phyloP scores from a whole-genome alignment of 2,329 filamentous ascomycete genomes.

The Neobulgaria alba region DNA sequence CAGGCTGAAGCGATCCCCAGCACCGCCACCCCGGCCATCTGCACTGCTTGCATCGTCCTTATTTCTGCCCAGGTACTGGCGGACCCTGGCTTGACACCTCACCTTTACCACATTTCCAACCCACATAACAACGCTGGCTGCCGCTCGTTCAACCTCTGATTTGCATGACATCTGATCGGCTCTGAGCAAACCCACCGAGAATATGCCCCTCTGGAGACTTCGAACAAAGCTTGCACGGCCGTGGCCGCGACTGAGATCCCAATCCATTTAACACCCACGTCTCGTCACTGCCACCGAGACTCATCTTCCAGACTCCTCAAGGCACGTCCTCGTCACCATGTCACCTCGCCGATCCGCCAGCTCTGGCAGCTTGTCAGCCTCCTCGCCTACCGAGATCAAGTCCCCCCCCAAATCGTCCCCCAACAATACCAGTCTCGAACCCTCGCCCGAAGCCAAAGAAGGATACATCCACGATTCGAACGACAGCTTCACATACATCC shows the following conservation, averaged over 20 bases:
- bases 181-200: conserved; percentile 15
- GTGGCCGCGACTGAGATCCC: conserved; percentile 14
- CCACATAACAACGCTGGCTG: background rate
- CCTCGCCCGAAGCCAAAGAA: conserved; percentile 5
- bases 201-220: conserved; percentile 21
- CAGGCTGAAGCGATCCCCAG: background rate
- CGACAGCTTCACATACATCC: conserved; percentile 20
- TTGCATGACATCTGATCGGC: conserved; percentile 11
- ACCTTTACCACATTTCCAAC: background rate
- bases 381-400: conserved; percentile 6
- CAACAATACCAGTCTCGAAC: background rate
- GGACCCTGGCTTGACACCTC: background rate
- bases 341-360: conserved; percentile 6
- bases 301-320: too few species aligned
- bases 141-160: background rate
- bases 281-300: too few species aligned
- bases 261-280: conserved; percentile 8
- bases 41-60: background rate
- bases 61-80: background rate
- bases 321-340: conserved; percentile 14
- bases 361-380: conserved; percentile 1
- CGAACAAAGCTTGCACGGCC: conserved; percentile 14
- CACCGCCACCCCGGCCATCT: too few species aligned
- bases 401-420: background rate
- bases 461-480: conserved; percentile 23